Base-by-base conservation (phyloP, 2,329 filamentous ascomycete species). In the Fusarium anguioides region DNA sequence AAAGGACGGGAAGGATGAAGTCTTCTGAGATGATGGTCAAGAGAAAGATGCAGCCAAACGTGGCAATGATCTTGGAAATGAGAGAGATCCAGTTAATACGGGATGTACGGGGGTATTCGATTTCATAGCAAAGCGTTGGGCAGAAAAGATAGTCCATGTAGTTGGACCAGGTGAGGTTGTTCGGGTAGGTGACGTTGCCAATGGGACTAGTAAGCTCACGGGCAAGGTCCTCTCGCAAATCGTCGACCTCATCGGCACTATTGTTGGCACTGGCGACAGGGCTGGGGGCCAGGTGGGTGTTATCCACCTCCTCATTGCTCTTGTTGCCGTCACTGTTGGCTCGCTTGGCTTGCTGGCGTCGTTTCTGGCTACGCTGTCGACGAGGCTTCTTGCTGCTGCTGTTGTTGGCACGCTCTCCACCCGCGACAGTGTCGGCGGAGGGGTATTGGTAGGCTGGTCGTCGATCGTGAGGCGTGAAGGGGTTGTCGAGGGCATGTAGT, bases 41-140 rank as follows among this genome's bases (percentile, higher is more conserved):
- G 21, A 99, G 86, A 79, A 97, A 98, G 75, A 99, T 97, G 79
- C 95, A 97, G 46, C 96, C 96, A 76, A 98, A 98, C 2, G 96
- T 91, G 44, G 96, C 96, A 17, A 94, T 79, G 21, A 93, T 88
- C 79, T 98, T 98, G 78, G 90, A 92, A 59, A 92, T 87, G 41
- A 98, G 86, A 66, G 94, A 90, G 20, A 88, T 85, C 89, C 92
- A 97, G 71, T 92, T 88, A 58, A 93, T 89, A n/a, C 83, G 81
- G 14, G 85, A 77, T 12, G 87, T 94, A 46, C 96, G 90, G 4
- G 96, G 96, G 77, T 98, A 99, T 77, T 98, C 95, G 47, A 98
- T 85, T 80, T 99, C 96, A 80, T 99, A 99, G 83, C 96, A 99
- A 20, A 99, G 86, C 0, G 96, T 99, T 17, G 96, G 96, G 74